Base-by-base conservation (phyloP, 108 stramenopile genomes). In the Nitzschia putrida region DNA sequence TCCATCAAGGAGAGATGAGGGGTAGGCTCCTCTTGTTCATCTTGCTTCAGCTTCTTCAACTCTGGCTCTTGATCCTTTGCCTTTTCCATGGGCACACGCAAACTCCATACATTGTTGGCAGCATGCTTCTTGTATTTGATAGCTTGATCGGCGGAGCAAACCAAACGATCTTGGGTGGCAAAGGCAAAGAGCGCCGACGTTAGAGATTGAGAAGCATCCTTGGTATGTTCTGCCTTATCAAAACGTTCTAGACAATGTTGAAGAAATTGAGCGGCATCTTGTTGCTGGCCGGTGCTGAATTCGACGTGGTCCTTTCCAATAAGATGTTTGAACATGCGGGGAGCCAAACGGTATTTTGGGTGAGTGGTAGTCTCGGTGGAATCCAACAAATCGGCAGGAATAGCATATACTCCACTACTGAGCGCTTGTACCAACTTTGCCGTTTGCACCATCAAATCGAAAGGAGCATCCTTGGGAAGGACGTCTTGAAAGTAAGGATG, bases 221-320 rank as follows among this genome's bases (percentile, higher is more conserved):
- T 66, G 26, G 73, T 83, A 61, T 54, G 50, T 72, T 97, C 97
- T 38, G 90, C 89, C 24, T 91, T 70, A 64, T 89, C 80, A 34
- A 98, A 49, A 50, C 79, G 76, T 65, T 98, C 97, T 60, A 98
- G 80, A 26, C 97, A 68, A 80, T 97, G 88, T 57, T 89, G 90
- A 54, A 99, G 80, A 73, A 94, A 99, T 77, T 98, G 97, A 12
- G 92, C 91, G 16, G 97, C 97, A 85, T 99, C 99, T 79, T 99
- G 99, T 80, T 99, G 99, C 61, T 97, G 94, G 11, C 95, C 97
- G 8, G 95, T 96, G 10, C 82, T 71, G 72, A 98, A 99, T 57
- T 99, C 99, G 23, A 91, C 83, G 74, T 99, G 97, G 65, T 91
- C 88, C 20, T 83, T 76, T 14, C 96, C 99, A 53, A 98, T 83